Percentiles rank a stretch among this genome's conserved stretches.
These are phyloP conservation scores for Trichoderma harzianum DNA, from an alignment of 2,329 filamentous ascomycete species.

Conservation along the genomic window DNA sequence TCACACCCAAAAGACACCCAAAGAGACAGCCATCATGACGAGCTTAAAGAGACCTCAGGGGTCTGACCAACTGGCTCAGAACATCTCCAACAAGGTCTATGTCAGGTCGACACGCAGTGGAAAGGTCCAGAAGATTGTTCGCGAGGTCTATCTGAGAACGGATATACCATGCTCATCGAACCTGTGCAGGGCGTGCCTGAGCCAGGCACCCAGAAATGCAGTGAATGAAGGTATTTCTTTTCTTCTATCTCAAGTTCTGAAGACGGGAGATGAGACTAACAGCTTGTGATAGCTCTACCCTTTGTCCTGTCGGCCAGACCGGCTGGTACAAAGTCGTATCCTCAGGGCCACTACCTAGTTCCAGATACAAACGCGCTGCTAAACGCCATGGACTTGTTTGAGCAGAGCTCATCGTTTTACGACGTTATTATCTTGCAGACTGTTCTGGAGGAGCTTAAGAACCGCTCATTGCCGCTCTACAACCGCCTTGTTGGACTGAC, in stretches of 20 bases:
- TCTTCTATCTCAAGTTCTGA: background rate
- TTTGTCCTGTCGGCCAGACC: slow-evolving; percentile 89
- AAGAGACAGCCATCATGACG: slow-evolving; percentile 47
- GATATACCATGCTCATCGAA: slow-evolving; percentile 97
- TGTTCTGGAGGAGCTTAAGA: slow-evolving; percentile 92
- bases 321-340: slow-evolving; percentile 75
- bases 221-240: slow-evolving; percentile 61
- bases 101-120: slow-evolving; percentile 91
- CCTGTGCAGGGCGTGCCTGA: slow-evolving; percentile 74
- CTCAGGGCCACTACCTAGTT: slow-evolving; percentile 87
- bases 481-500: slow-evolving; percentile 87
- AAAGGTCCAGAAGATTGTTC: slow-evolving; percentile 98
- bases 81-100: slow-evolving; percentile 92
- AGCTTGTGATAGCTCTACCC: slow-evolving; percentile 57
- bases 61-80: slow-evolving; percentile 57
- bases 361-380: slow-evolving; percentile 96
- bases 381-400: slow-evolving; percentile 95
- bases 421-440: slow-evolving; percentile 97
- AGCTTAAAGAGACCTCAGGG: slow-evolving; percentile 60
- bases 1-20: background rate
- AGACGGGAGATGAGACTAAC: background rate
- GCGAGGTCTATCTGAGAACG: slow-evolving; percentile 90
- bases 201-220: slow-evolving; percentile 74
- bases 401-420: slow-evolving; percentile 86
- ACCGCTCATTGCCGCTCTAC: slow-evolving; percentile 89